A percentile compares a stretch with the other conserved stretches of the same genome.
Conservation (phyloP, 2,329 filamentous ascomycete genomes). For the Phialocephala subalpina region DNA sequence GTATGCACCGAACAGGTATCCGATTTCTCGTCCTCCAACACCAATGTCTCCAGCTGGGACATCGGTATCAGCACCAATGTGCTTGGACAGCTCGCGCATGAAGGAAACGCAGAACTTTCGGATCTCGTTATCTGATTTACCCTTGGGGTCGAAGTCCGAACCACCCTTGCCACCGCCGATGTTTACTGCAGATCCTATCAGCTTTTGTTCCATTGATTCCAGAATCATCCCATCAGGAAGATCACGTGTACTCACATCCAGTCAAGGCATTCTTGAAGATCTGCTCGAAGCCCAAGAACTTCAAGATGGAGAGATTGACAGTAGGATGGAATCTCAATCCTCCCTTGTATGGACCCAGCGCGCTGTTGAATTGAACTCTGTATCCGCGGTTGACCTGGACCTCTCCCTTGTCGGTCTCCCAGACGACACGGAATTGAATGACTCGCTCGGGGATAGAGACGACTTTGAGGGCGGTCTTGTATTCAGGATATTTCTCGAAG, state of each 20-base stretch:
- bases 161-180: conserved; percentile 99
- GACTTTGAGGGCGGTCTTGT: conserved; percentile 88
- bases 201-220: conserved; percentile 1
- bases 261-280: conserved; percentile 99
- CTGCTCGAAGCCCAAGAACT: conserved; percentile 99
- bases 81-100: conserved; percentile 94
- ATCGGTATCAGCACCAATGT: conserved; percentile 96
- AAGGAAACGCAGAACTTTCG: conserved; percentile 95
- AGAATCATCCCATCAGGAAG: neutral
- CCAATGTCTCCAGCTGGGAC: conserved; percentile 98
- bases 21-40: conserved; percentile 90
- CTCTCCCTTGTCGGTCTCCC: conserved; percentile 92
- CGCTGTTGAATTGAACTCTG: conserved; percentile 98
- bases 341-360: conserved; percentile 97
- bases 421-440: conserved; percentile 96
- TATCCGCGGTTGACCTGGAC: conserved; percentile 94
- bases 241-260: conserved; percentile 70
- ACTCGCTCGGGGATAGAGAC: conserved; percentile 92
- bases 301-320: conserved; percentile 83
- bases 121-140: conserved; percentile 97
- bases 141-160: conserved; percentile 98
- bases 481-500: conserved; percentile 94
- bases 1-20: conserved; percentile 95
- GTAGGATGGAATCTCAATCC: conserved; percentile 94
- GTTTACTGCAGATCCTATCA: conserved; percentile 62